These are phyloP conservation scores for Microbotryum violaceum DNA, from an alignment of 1,284 basidiomycete species.

Conservation along the genomic window DNA sequence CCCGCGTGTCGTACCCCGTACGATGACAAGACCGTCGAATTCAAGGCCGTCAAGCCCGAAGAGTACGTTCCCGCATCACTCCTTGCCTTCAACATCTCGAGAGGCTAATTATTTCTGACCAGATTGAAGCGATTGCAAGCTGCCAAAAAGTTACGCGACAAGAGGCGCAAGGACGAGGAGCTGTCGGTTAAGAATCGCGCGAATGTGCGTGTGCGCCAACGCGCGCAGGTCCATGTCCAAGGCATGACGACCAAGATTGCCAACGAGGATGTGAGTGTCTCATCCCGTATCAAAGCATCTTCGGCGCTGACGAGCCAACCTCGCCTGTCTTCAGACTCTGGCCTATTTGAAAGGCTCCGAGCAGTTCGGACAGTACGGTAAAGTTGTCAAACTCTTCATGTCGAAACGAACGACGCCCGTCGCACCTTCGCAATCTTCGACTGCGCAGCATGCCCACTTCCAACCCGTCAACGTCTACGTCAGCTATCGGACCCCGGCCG, in stretches of 20 bases:
- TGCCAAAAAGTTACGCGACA: constrained; percentile 91
- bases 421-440: constrained; percentile 39
- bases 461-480: constrained; percentile 91
- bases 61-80: constrained; percentile 60
- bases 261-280: constrained; percentile 78
- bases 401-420: constrained; percentile 66
- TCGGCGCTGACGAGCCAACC: background rate
- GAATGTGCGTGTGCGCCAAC: constrained; percentile 92
- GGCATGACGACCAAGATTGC: constrained; percentile 85
- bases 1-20: constrained; percentile 94
- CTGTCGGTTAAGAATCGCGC: constrained; percentile 80
- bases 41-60: constrained; percentile 89
- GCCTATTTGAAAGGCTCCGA: constrained; percentile 89
- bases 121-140: constrained; percentile 93
- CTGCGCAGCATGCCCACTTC: constrained; percentile 42
- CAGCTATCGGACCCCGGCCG: constrained; percentile 88
- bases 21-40: constrained; percentile 85
- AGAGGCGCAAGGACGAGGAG: constrained; percentile 89
- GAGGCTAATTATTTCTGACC: constrained; percentile 4
- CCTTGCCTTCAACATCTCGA: background rate
- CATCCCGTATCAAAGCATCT: background rate
- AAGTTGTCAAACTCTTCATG: constrained; percentile 91
- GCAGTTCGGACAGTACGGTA: constrained; percentile 98
- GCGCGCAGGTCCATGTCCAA: constrained; percentile 92
- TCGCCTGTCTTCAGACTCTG: constrained; percentile 58